Evolutionary conservation across 208 protist genomes (phyloP), one percentile per base, ranked within the genome.

Genomic region (Acanthamoeba comandoni): DNA sequence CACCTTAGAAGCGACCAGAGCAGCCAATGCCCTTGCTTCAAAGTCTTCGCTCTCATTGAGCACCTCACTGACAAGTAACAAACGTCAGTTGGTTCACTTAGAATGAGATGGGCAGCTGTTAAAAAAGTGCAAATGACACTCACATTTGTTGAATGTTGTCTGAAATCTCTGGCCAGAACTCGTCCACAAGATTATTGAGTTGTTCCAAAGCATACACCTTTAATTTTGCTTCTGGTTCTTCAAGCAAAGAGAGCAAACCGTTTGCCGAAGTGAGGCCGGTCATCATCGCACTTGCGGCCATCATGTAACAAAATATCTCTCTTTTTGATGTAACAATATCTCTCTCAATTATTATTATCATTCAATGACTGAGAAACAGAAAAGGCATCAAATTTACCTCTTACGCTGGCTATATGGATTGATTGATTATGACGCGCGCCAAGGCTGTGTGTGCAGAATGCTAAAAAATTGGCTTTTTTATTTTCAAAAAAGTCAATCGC

Each of bases 1-100:
- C 31, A 62, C 87, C 94, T 99, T 97, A 51, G 97, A 98, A 1
- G 96, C 96, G 39, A 99, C 95, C 3, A 99, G 94, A 0, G 98
- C 97, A 12, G 98, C 98, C 22, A 96, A 92, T n/a, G 96, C 35
- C 48, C 95, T 91, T 29, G 94, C 31, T 48, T 79, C 19, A 89
- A 97, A 97, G 51, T 22, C 85, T 49, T 93, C 65, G 91, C 96
- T 91, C 85, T 97, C 96, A 69, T 94, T 93, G 15, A 97, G 89
- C 55, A 71, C 19, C 91, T 97, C 95, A 43, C 93, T 95, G 17
- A 35, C 15, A 57, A 2, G 19, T 31, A 12, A 67, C 55, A 62
- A 8, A 26, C 9, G 31, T 53, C 0, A 19, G 9, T 64, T 48
- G 48, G 7, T 79, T 51, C 35, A 52, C 13, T 31, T 48, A 92